Conservation (phyloP, 176 grass and related monocot genomes). For the Rhynchospora tenuis region DNA sequence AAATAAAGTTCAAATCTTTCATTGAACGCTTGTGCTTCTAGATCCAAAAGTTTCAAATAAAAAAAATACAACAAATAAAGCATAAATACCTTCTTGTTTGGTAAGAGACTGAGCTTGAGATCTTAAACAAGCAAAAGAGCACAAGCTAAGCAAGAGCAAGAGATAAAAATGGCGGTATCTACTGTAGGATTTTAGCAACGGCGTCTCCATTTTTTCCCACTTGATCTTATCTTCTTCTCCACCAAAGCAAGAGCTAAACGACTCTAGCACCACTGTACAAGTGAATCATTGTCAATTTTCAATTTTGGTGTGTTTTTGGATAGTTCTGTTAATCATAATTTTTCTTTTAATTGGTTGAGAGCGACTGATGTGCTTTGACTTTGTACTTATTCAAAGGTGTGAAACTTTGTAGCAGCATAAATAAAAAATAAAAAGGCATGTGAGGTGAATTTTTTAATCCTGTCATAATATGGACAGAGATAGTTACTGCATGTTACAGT, state of each 20-base stretch:
- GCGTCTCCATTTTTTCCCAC: background rate
- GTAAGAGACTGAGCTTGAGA: conserved; percentile 36
- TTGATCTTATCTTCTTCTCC: background rate
- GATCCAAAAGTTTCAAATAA: background rate
- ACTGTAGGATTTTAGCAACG: background rate
- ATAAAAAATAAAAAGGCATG: too few species aligned
- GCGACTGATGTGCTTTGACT: background rate
- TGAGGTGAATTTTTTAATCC: background rate
- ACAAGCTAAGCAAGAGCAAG: conserved; percentile 7
- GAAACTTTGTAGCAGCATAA: background rate
- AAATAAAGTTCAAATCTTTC: background rate
- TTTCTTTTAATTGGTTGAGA: background rate
- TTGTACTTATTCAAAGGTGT: background rate
- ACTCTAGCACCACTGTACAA: background rate
- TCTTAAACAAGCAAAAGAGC: conserved; percentile 22
- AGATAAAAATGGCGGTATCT: background rate
- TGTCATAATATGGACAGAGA: background rate
- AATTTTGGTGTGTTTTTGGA: conserved; percentile 6
- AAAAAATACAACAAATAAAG: background rate
- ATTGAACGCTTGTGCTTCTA: background rate
- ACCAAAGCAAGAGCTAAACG: background rate
- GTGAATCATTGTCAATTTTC: background rate
- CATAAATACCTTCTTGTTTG: conserved; percentile 48
- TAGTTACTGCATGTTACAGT: background rate
- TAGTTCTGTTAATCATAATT: background rate